Evolutionary conservation across 1,284 basidiomycete species (phyloP).

Genomic region (Sporisorium sorghi): DNA sequence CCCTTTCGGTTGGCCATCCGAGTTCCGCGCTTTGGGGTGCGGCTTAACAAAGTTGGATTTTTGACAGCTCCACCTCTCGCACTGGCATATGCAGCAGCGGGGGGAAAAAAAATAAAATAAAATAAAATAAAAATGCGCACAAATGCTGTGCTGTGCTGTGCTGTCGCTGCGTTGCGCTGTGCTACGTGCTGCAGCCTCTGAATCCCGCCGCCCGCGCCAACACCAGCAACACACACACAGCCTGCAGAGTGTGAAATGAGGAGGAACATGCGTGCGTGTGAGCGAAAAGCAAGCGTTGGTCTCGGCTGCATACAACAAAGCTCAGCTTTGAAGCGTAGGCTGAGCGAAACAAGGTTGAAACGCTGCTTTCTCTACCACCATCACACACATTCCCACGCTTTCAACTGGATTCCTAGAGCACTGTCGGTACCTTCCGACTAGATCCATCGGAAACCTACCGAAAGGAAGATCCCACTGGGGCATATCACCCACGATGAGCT

Average conservation of each 20-base stretch:
- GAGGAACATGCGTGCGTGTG: background rate
- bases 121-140: background rate
- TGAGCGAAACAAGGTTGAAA: background rate
- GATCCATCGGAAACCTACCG: background rate
- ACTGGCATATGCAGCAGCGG: background rate
- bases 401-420: too few species aligned
- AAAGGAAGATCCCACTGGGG: background rate
- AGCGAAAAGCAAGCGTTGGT: background rate
- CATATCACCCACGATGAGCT: constrained; percentile 49
- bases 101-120: too few species aligned
- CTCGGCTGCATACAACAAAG: constrained; percentile 18
- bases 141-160: background rate
- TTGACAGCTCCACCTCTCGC: constrained; percentile 1
- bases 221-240: constrained; percentile 14
- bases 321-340: constrained; percentile 21
- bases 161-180: too few species aligned
- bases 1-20: constrained; percentile 23
- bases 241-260: constrained; percentile 3
- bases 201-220: constrained; percentile 20
- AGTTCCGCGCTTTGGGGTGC: constrained; percentile 7
- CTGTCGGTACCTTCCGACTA: constrained; percentile 1
- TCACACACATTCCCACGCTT: background rate
- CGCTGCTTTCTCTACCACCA: background rate
- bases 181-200: constrained; percentile 8
- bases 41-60: background rate